A percentile compares a stretch with the other conserved stretches of the same genome.
phyloP scores from a whole-genome alignment of 352 stramenopile genomes.

The Phytophthora vignae region DNA sequence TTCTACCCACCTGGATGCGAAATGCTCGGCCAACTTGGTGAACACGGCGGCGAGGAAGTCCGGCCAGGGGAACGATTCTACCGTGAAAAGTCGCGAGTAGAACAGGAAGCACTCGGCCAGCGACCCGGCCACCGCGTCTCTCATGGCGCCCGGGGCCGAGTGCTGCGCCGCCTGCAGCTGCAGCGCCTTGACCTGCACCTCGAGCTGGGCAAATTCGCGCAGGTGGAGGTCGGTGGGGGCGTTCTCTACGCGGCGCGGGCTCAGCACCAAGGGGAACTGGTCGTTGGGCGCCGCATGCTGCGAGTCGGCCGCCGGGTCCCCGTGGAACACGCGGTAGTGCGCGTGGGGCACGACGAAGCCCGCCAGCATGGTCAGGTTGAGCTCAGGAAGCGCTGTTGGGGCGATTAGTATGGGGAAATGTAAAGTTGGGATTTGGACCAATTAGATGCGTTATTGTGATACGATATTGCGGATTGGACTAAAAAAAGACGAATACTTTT shows the following conservation, averaged over 20 bases:
- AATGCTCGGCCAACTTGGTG: conserved; percentile 65
- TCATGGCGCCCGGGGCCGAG: conserved; percentile 7
- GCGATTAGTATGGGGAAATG: neutral
- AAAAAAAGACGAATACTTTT: too few species aligned
- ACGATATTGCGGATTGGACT: too few species aligned
- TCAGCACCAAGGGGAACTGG: conserved; percentile 40
- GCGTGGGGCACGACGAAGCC: conserved; percentile 52
- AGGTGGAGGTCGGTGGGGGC: conserved; percentile 59
- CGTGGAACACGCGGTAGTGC: conserved; percentile 71
- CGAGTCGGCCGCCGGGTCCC: conserved; percentile 46
- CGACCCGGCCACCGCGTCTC: conserved; percentile 31
- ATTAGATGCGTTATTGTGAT: neutral
- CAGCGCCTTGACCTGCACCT: conserved; percentile 65
- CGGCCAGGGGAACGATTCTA: conserved; percentile 67
- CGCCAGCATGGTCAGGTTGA: conserved; percentile 42
- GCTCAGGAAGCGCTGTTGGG: neutral
- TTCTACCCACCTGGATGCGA: conserved; percentile 43
- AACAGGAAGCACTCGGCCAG: conserved; percentile 62
- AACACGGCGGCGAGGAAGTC: conserved; percentile 67
- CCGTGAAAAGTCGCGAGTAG: conserved; percentile 59
- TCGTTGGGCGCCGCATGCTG: conserved; percentile 35
- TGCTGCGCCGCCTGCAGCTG: conserved; percentile 42
- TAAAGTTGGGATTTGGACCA: conserved; percentile 1
- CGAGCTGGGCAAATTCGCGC: conserved; percentile 64
- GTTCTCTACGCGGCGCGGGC: conserved; percentile 6